Evolutionary conservation across 345 rosid species (phyloP).

Genomic region (Dipteronia sinensis): DNA sequence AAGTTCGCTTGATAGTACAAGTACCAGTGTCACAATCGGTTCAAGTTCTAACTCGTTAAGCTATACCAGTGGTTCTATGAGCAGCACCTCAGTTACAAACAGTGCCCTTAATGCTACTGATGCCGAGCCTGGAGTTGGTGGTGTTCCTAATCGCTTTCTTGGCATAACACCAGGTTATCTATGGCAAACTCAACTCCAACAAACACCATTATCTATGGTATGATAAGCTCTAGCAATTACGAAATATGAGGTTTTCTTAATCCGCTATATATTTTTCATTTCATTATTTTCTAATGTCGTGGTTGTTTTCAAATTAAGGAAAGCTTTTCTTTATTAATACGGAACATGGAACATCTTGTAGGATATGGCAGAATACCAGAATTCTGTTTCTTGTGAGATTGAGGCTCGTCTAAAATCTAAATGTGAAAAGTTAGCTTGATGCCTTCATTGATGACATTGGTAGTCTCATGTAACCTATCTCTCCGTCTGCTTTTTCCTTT

Average conservation of each 20-base stretch:
- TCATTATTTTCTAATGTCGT: background rate
- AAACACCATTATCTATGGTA: conserved; percentile 66
- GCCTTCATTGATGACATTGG: conserved; percentile 91
- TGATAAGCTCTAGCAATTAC: background rate
- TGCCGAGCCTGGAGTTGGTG: conserved; percentile 80
- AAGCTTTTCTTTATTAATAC: background rate
- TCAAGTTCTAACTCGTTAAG: conserved; percentile 69
- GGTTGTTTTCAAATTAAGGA: background rate
- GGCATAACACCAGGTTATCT: conserved; percentile 88
- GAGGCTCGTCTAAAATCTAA: conserved; percentile 79
- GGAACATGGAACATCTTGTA: conserved; percentile 26
- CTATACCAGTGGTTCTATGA: conserved; percentile 57
- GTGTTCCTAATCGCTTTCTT: conserved; percentile 88
- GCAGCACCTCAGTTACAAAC: conserved; percentile 43
- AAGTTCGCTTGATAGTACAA: conserved; percentile 85
- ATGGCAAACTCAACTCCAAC: conserved; percentile 86
- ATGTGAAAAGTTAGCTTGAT: conserved; percentile 85
- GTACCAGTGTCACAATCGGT: conserved; percentile 70
- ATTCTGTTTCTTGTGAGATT: conserved; percentile 79
- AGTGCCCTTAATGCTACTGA: conserved; percentile 50
- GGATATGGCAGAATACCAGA: conserved; percentile 90
- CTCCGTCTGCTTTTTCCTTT: conserved; percentile 1
- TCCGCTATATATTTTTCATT: background rate
- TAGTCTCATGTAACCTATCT: conserved; percentile 25
- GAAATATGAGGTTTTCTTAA: background rate